Percentiles rank a stretch among this genome's conserved stretches.
phyloP scores from a whole-genome alignment of 805 yeast genomes.

The Lachancea lanzarotensis region DNA sequence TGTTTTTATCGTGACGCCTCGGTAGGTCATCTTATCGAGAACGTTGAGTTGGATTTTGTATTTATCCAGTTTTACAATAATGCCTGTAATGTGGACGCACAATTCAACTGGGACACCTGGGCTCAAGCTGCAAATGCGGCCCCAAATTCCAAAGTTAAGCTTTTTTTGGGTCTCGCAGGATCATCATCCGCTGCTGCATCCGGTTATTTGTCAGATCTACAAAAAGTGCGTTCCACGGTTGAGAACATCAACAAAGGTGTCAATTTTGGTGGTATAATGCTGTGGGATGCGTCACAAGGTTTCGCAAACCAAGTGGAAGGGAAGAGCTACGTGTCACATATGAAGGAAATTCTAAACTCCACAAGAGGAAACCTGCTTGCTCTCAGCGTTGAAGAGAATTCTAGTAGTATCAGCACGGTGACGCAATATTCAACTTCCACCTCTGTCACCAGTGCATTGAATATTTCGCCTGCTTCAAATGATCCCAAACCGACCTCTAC shows the following conservation, averaged over 20 bases:
- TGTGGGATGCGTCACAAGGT: conserved; percentile 89
- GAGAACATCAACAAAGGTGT: conserved; percentile 67
- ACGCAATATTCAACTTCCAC: background rate
- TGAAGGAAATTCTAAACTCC: conserved; percentile 38
- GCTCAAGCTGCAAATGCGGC: conserved; percentile 51
- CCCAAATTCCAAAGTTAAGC: conserved; percentile 61
- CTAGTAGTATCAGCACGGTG: too few species aligned
- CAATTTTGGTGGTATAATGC: conserved; percentile 77
- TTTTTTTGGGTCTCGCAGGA: conserved; percentile 74
- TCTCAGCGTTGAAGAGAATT: background rate
- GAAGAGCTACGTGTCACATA: conserved; percentile 35
- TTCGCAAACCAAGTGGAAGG: conserved; percentile 42
- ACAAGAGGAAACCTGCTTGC: conserved; percentile 1
- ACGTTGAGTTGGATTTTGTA: conserved; percentile 66
- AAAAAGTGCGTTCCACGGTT: conserved; percentile 39
- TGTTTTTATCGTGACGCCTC: conserved; percentile 80
- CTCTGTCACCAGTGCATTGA: background rate
- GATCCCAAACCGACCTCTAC: background rate
- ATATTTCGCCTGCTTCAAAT: background rate
- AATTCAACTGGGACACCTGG: conserved; percentile 75
- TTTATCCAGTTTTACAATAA: conserved; percentile 90
- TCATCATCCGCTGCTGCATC: conserved; percentile 53
- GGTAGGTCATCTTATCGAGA: conserved; percentile 51
- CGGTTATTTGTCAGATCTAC: conserved; percentile 49
- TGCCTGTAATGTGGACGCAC: conserved; percentile 49